A percentile compares a stretch with the other conserved stretches of the same genome.
Evolutionary conservation across 1,284 basidiomycete genomes (phyloP).

Genomic region (Apiotrichum sp.): DNA sequence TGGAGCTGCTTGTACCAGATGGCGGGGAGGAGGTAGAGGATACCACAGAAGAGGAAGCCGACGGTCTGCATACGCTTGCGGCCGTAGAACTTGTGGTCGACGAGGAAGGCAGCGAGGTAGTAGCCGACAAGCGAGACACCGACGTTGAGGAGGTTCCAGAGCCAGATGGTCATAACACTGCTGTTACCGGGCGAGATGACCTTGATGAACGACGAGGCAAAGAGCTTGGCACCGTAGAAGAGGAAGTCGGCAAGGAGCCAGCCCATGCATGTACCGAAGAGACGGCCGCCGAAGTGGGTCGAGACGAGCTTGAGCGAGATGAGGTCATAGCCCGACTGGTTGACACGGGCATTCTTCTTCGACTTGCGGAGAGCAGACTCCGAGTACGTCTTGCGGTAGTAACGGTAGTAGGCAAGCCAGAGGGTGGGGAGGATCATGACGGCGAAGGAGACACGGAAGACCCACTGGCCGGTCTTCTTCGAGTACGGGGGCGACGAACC

Average conservation of each 20-base stretch:
- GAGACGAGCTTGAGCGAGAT: slow-evolving; percentile 50
- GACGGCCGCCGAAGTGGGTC: slow-evolving; percentile 51
- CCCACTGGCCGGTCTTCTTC: slow-evolving; percentile 50
- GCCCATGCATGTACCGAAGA: slow-evolving; percentile 50
- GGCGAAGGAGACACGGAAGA: slow-evolving; percentile 53
- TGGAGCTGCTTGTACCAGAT: slow-evolving; percentile 45
- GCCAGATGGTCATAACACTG: slow-evolving; percentile 49
- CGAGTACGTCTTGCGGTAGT: slow-evolving; percentile 49
- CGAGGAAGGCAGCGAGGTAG: slow-evolving; percentile 53
- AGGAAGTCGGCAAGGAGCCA: slow-evolving; percentile 55
- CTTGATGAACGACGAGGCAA: slow-evolving; percentile 48
- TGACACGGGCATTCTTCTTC: slow-evolving; percentile 49
- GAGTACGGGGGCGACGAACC: slow-evolving; percentile 44
- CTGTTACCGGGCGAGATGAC: slow-evolving; percentile 48
- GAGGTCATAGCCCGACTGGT: slow-evolving; percentile 52
- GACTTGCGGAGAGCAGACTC: slow-evolving; percentile 45
- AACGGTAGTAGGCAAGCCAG: slow-evolving; percentile 54
- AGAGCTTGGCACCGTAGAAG: slow-evolving; percentile 51
- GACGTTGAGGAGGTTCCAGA: slow-evolving; percentile 52
- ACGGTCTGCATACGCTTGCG: slow-evolving; percentile 51
- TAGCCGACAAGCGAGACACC: slow-evolving; percentile 52
- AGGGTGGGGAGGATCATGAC: slow-evolving; percentile 52
- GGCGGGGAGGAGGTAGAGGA: slow-evolving; percentile 47
- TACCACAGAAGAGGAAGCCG: slow-evolving; percentile 50
- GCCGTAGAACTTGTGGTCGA: slow-evolving; percentile 54